Base-by-base conservation (phyloP, 345 rosid species). In the Raphanus raphanistrum region DNA sequence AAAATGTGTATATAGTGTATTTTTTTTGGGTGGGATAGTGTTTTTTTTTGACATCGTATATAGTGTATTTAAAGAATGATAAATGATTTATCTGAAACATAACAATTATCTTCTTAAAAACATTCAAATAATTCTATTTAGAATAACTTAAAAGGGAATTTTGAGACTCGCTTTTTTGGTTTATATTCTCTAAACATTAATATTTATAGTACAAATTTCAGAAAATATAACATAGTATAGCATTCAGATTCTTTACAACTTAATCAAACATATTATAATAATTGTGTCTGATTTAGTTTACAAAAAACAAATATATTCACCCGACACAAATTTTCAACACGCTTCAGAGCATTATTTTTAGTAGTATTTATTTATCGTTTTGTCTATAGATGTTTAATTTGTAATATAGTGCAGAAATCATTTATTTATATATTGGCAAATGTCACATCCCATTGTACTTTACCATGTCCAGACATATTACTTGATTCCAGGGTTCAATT, bases 401-500 rank as follows among this genome's bases (percentile, higher is more conserved):
- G 33, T 66, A 59, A 66, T 43, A 66, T 66, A 26, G 27, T 67
- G 61, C 43, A 27, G 17, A 54, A 74, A 15, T 29, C 6, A 9
- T 15, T 48, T 68, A 26, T 62, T 31, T 63, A 7, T 0, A 8
- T 63, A n/a, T n/a, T 33, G 54, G 52, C 69, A 76, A 28, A 32
- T 48, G 54, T 76, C 73, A 60, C 74, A 68, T 31, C 68, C 63
- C 74, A 62, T 28, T 62, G 15, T 33, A 17, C 21, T 64, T 35
- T 26, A 64, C 21, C 6, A 60, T 69, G 29, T 28, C 29, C 3
- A 62, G 28, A 69, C 80, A 63, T 50, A 26, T 52, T 52, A 76
- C 80, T 16, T 27, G 65, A 62, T 52, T 76, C 60, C 58, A 2
- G 80, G 80, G 72, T 52, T 70, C 52, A 52, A 5, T 45, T 76